Percentiles rank a stretch among this genome's conserved stretches.
Conservation (phyloP, 1,284 basidiomycete genomes). For the Calocybe gambosa region DNA sequence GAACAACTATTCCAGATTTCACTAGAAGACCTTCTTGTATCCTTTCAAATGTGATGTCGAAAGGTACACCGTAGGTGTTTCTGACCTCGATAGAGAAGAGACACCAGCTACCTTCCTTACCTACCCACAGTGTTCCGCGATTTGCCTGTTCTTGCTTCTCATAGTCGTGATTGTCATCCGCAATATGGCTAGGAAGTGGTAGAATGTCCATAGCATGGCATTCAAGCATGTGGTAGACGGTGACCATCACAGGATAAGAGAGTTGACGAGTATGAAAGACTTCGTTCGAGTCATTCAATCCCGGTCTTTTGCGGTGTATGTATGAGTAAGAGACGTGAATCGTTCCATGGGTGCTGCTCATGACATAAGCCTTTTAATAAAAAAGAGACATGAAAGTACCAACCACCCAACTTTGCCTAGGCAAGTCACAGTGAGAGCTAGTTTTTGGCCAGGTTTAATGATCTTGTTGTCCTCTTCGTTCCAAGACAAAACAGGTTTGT, state of each 20-base stretch:
- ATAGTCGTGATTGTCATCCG: slow-evolving; percentile 24
- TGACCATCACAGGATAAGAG: slow-evolving; percentile 80
- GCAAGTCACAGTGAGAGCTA: slow-evolving; percentile 66
- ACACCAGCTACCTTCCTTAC: slow-evolving; percentile 66
- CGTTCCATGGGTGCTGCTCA: slow-evolving; percentile 63
- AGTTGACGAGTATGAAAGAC: slow-evolving; percentile 81
- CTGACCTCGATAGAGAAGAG: slow-evolving; percentile 82
- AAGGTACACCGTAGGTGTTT: slow-evolving; percentile 85
- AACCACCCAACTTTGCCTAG: slow-evolving; percentile 90
- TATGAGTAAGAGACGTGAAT: slow-evolving; percentile 84
- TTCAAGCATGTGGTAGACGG: slow-evolving; percentile 90
- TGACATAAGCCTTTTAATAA: background rate
- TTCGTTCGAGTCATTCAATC: slow-evolving; percentile 27
- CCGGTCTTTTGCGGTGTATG: slow-evolving; percentile 40
- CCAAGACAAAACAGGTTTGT: slow-evolving; percentile 82
- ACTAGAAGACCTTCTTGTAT: slow-evolving; percentile 49
- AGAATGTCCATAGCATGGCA: slow-evolving; percentile 77
- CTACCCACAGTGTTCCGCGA: slow-evolving; percentile 29
- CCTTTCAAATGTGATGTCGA: slow-evolving; percentile 77
- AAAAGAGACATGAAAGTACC: slow-evolving; percentile 22
- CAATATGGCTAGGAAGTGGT: slow-evolving; percentile 38
- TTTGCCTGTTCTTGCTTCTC: slow-evolving; percentile 11
- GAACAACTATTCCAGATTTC: background rate
- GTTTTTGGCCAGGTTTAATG: slow-evolving; percentile 70
- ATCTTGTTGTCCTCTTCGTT: slow-evolving; percentile 45